Evolutionary conservation across 2,329 filamentous ascomycete genomes (phyloP), one percentile per base, ranked within the genome.

Genomic region (Trichoderma pleuroti): DNA sequence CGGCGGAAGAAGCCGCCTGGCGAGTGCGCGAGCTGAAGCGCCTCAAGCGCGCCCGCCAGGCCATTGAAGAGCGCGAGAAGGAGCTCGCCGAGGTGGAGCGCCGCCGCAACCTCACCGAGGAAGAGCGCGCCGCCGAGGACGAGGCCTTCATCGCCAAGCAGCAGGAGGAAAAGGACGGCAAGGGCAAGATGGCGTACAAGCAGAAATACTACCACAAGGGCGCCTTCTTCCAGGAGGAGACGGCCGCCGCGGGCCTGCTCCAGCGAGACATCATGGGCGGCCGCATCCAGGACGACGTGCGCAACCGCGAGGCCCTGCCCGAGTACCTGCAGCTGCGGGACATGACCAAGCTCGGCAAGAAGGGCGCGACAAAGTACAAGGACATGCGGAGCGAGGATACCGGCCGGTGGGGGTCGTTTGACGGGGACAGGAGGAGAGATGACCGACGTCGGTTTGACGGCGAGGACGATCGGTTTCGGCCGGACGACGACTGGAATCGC

Each of bases 181-280:
- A 91, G 72, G 93, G 93, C 67, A 92, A 95, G 81, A 93, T 96
- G 86, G 88, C 88, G 2, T 98, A 90, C 80, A 93, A 98, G 92
- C 94, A 98, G 78, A 94, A 94, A 79, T 99, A 98, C 83, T 94
- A 93, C 81, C 96, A 99, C 85, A 95, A 94, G 82, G 96, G 96
- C 62, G 96, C 96, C 18, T 99, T 98, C 84, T 98, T 93, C 84
- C 92, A 92, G 74, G 93, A 94, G 66, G 92, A 97, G 76, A 86
- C 90, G 65, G 89, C 90, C 75, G 89, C 89, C 18, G 89, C 92
- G 73, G 93, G 93, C 1, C 84, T 98, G 59, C 90, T 92, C 73
- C 87, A 91, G 77, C 86, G 96, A 60, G 93, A 98, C 78, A 86
- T 98, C 74, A 97, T 97, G 89, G 94, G 94, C 16, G 88, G 91